Conservation (phyloP, 2,329 filamentous ascomycete species). For the Tolypocladium pustulatum region DNA sequence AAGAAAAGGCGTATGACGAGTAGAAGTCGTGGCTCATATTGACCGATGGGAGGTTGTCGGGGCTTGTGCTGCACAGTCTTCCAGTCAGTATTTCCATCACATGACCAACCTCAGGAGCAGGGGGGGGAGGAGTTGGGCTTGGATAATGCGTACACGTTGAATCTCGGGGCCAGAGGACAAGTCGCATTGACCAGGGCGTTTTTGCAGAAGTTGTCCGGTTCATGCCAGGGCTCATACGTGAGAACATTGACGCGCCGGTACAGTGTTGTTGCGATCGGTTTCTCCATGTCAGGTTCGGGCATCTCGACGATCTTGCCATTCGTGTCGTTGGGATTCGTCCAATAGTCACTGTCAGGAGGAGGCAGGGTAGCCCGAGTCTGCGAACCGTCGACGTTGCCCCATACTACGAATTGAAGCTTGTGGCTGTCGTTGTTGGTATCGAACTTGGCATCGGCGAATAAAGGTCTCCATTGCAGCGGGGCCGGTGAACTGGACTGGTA, state of each 20-base stretch:
- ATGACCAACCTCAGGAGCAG: background rate
- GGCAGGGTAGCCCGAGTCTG: constrained; percentile 49
- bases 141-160: constrained; percentile 23
- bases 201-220: constrained; percentile 55
- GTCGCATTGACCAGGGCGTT: constrained; percentile 44
- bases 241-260: constrained; percentile 62
- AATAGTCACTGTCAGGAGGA: constrained; percentile 43
- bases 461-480: constrained; percentile 70
- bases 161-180: constrained; percentile 70
- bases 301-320: constrained; percentile 68
- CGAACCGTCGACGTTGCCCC: constrained; percentile 82
- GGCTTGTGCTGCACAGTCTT: constrained; percentile 17
- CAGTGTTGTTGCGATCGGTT: constrained; percentile 61
- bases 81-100: constrained; percentile 1
- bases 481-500: constrained; percentile 45
- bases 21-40: constrained; percentile 63
- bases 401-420: constrained; percentile 67
- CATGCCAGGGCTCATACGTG: constrained; percentile 60
- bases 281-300: constrained; percentile 31
- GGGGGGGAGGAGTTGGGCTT: background rate
- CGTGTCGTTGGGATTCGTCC: constrained; percentile 49
- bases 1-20: constrained; percentile 79
- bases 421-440: constrained; percentile 49
- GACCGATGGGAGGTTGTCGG: constrained; percentile 56
- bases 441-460: constrained; percentile 66